Conservation (phyloP, 306 rosid genomes). For the Urtica urens region DNA sequence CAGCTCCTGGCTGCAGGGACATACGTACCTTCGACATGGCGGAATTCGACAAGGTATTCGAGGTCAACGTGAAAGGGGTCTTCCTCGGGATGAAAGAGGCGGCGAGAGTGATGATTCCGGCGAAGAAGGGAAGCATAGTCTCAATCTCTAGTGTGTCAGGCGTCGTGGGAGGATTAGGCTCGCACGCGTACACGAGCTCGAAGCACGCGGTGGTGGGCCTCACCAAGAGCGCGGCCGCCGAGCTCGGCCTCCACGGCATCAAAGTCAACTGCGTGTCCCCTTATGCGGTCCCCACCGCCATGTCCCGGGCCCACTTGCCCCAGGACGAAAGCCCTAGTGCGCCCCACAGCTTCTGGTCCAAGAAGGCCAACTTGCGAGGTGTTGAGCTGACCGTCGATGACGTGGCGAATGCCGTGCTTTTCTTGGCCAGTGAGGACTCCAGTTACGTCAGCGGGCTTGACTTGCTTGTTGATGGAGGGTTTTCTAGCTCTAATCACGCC, state of each 20-base stretch:
- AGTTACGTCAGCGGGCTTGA: conserved; percentile 6
- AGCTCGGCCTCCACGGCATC: conserved; percentile 36
- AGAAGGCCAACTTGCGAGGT: conserved; percentile 8
- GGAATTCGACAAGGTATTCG: conserved; percentile 25
- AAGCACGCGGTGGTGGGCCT: conserved; percentile 38
- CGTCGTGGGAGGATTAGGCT: conserved; percentile 12
- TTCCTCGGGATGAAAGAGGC: conserved; percentile 46
- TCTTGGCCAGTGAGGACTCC: conserved; percentile 7
- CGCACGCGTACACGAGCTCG: conserved; percentile 33
- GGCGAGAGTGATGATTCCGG: conserved; percentile 31
- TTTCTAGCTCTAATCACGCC: background rate
- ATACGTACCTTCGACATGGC: conserved; percentile 14
- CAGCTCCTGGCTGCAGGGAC: no score
- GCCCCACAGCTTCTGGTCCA: conserved; percentile 23
- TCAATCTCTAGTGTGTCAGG: conserved; percentile 23
- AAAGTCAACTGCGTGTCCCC: conserved; percentile 45
- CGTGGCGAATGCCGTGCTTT: conserved; percentile 10
- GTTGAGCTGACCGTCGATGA: background rate
- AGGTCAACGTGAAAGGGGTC: conserved; percentile 23
- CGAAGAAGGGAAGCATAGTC: conserved; percentile 25
- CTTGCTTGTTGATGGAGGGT: conserved; percentile 7
- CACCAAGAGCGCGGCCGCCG: conserved; percentile 26
- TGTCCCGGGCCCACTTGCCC: conserved; percentile 45
- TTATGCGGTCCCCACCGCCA: conserved; percentile 18
- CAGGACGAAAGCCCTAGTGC: conserved; percentile 61